Base-by-base conservation (phyloP, 2,329 filamentous ascomycete species). In the Diaporthe humulicola region DNA sequence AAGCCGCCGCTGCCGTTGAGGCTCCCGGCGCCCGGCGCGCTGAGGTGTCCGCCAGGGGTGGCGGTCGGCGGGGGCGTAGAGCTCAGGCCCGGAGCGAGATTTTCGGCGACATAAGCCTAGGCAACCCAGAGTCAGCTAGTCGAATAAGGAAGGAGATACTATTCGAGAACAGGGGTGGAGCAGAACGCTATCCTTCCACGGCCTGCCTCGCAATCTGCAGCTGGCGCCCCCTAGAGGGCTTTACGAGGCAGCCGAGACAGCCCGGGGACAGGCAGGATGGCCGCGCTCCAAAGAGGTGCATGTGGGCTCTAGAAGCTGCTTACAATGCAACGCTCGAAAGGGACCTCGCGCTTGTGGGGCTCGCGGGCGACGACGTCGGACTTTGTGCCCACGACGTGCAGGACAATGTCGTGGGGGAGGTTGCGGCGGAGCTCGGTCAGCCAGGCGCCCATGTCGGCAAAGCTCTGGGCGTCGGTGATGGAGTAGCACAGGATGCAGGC, bases 301-400 rank as follows among this genome's bases (percentile, higher is more conserved):
- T 28, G 2, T 30, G 30, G 25, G 1, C 22, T 25, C 14, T 12
- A 14, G 48, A 4, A 40, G 45, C 33, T 54, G 33, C 64, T 40
- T 54, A 69, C 95, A 81, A 98, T 98, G 82, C 96, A 98, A 77
- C 94, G 91, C 84, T 99, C 96, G 82, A 98, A 98, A 28, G 96
- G 95, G 8, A 99, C 95, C 81, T 96, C 92, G 73, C 96, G 92
- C 76, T 89, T 88, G 8, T 89, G 88, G 7, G 96, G 95, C 77
- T 98, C 95, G 79, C 93, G 90, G 54, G 95, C 93, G 69, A 98
- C 96, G 58, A 98, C 92, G 84, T 99, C 96, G 76, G 94, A 93
- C 83, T 98, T 98, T 15, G 95, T 98, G 77, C 96, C 97, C 12
- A 98, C 96, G n/a, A 98, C 93, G 82, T 98, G 96, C 7, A 98